These are phyloP conservation scores for Penicillium nordicum DNA, from an alignment of 2,329 filamentous ascomycete genomes.

Conservation along the genomic window DNA sequence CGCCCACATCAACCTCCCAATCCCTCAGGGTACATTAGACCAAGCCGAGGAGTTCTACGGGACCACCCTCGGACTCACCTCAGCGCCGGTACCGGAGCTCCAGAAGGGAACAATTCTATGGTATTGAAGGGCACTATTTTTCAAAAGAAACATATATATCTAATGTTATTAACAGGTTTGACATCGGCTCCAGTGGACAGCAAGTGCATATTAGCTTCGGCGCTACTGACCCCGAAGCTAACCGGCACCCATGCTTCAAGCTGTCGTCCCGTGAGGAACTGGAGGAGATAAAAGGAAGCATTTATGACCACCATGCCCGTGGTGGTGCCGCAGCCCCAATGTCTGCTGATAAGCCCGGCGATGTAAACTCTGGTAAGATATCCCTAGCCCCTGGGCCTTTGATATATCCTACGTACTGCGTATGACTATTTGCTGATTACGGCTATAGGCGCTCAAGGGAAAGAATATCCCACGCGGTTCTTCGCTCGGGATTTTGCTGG, in stretches of 20 bases:
- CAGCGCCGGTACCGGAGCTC: slow-evolving; percentile 51
- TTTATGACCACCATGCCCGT: slow-evolving; percentile 52
- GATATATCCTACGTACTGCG: too few species aligned
- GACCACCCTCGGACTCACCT: slow-evolving; percentile 53
- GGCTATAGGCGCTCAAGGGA: slow-evolving; percentile 49
- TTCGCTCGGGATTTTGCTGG: slow-evolving; percentile 60
- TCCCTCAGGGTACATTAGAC: slow-evolving; percentile 52
- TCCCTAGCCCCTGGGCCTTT: neutral
- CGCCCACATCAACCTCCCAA: slow-evolving; percentile 58
- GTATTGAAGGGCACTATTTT: slow-evolving; percentile 34
- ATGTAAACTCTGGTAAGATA: slow-evolving; percentile 39
- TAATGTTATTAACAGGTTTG: slow-evolving; percentile 42
- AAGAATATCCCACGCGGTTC: slow-evolving; percentile 60
- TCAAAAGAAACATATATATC: neutral
- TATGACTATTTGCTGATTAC: slow-evolving; percentile 10
- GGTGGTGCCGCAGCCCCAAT: slow-evolving; percentile 52
- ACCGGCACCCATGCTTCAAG: slow-evolving; percentile 59
- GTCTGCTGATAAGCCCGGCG: slow-evolving; percentile 56
- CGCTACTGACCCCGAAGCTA: slow-evolving; percentile 40
- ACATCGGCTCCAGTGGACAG: slow-evolving; percentile 53
- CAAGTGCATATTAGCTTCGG: slow-evolving; percentile 56
- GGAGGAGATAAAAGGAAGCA: slow-evolving; percentile 44
- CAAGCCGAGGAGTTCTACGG: slow-evolving; percentile 55
- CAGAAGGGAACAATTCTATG: slow-evolving; percentile 54
- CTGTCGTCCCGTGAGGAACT: slow-evolving; percentile 50